These are phyloP conservation scores for Clitocybe nebularis DNA, from an alignment of 1,284 basidiomycete genomes.

Conservation along the genomic window DNA sequence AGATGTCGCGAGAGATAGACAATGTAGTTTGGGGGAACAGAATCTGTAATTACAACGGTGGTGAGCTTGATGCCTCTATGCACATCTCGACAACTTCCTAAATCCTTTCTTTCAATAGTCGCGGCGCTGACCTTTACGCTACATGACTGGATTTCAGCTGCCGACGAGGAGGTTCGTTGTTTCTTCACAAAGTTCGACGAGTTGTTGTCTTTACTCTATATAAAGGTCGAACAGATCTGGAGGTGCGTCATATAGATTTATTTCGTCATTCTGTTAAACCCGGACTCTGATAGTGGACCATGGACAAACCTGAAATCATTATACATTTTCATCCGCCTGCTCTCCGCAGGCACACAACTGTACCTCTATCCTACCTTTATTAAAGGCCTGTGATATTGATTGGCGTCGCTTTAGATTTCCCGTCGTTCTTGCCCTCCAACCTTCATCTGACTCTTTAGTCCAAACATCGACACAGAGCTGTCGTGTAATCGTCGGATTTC, in stretches of 20 bases:
- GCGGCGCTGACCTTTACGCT: constrained; percentile 22
- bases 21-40: not conserved
- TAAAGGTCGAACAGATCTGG: constrained; percentile 21
- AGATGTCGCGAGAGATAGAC: no score
- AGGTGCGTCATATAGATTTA: constrained; percentile 11
- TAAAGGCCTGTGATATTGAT: not conserved
- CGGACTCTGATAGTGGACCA: constrained; percentile 13
- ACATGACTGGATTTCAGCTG: constrained; percentile 17
- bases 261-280: not conserved
- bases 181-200: not conserved
- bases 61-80: constrained; percentile 11
- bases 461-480: constrained; percentile 7
- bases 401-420: constrained; percentile 11
- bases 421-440: constrained; percentile 15
- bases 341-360: constrained; percentile 3
- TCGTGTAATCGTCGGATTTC: constrained; percentile 16
- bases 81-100: not conserved
- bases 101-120: constrained; percentile 11
- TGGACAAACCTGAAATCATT: constrained; percentile 19
- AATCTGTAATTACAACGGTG: constrained; percentile 23
- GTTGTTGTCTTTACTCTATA: not conserved
- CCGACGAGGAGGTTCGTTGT: constrained; percentile 17
- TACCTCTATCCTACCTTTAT: not conserved
- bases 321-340: constrained; percentile 1
- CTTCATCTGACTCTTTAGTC: constrained; percentile 6